These are phyloP conservation scores for Leccinum rimulosum DNA, from an alignment of 768 basidiomycete species.

Conservation along the genomic window DNA sequence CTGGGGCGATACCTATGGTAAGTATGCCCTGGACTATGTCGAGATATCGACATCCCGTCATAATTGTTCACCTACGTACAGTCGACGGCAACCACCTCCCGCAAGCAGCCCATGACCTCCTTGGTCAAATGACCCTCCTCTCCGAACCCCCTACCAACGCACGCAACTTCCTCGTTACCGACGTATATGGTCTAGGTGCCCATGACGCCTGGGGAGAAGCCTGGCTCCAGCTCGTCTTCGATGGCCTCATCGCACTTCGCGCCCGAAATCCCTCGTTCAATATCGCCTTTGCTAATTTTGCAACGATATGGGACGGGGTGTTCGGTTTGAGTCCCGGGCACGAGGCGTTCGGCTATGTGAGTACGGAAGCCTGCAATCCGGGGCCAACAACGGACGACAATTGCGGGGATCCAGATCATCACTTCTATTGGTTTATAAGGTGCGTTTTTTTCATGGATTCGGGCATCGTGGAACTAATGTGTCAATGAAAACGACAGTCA, in stretches of 20 bases:
- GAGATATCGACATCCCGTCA: background rate
- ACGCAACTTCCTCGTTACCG: slow-evolving; percentile 47
- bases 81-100: slow-evolving; percentile 47
- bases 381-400: slow-evolving; percentile 32
- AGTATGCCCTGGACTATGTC: background rate
- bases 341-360: slow-evolving; percentile 48
- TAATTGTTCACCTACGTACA: slow-evolving; percentile 7
- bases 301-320: slow-evolving; percentile 50
- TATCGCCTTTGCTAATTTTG: slow-evolving; percentile 47
- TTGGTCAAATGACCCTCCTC: slow-evolving; percentile 45
- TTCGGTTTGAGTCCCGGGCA: slow-evolving; percentile 43
- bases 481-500: slow-evolving; percentile 33
- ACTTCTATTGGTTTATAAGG: slow-evolving; percentile 54
- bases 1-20: slow-evolving; percentile 42
- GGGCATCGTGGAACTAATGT: background rate
- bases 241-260: slow-evolving; percentile 39
- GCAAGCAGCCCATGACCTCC: slow-evolving; percentile 41
- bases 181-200: slow-evolving; percentile 49
- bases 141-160: slow-evolving; percentile 49
- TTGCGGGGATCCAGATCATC: slow-evolving; percentile 45
- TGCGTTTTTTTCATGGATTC: slow-evolving; percentile 21
- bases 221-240: slow-evolving; percentile 46
- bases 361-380: slow-evolving; percentile 35
- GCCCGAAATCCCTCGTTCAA: slow-evolving; percentile 30
- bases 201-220: slow-evolving; percentile 42